Percentiles rank a stretch among this genome's conserved stretches.
Evolutionary conservation across 257 asterid species (phyloP).

Genomic region (Solanum gandarillasii): DNA sequence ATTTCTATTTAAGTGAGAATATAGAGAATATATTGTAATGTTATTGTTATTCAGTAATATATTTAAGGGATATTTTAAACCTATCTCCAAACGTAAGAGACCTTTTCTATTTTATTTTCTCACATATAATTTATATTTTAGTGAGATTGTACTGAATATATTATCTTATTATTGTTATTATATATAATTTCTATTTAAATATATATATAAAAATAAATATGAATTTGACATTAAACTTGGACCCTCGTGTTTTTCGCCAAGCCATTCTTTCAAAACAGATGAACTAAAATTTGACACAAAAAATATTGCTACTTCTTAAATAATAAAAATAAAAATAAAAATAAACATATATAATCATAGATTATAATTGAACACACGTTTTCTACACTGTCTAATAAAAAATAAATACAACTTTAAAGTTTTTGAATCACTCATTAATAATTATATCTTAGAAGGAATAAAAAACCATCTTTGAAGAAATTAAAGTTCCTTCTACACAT

Average conservation of each 20-base stretch:
- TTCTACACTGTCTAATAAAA: not conserved
- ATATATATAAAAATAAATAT: not conserved
- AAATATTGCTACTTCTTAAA: not conserved
- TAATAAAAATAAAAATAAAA: not conserved
- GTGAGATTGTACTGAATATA: not conserved
- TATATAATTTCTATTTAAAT: not conserved
- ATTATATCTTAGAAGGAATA: not conserved
- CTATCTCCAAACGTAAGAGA: too few species aligned
- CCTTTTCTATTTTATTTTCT: too few species aligned
- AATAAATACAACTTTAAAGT: not conserved
- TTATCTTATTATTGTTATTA: too few species aligned
- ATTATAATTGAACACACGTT: not conserved
- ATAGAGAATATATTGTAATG: too few species aligned
- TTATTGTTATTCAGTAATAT: too few species aligned
- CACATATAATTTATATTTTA: too few species aligned
- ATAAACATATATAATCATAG: not conserved
- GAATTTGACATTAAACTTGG: not conserved
- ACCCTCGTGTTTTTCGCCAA: not conserved
- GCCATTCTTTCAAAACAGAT: not conserved
- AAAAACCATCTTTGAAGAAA: not conserved
- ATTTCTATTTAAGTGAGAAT: too few species aligned
- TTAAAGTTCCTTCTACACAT: not conserved
- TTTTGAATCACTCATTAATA: not conserved
- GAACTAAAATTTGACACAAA: not conserved
- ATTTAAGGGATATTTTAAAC: too few species aligned